Base-by-base conservation (phyloP, 192 early-diverging fungal genomes). In the Spinellus fusiger region DNA sequence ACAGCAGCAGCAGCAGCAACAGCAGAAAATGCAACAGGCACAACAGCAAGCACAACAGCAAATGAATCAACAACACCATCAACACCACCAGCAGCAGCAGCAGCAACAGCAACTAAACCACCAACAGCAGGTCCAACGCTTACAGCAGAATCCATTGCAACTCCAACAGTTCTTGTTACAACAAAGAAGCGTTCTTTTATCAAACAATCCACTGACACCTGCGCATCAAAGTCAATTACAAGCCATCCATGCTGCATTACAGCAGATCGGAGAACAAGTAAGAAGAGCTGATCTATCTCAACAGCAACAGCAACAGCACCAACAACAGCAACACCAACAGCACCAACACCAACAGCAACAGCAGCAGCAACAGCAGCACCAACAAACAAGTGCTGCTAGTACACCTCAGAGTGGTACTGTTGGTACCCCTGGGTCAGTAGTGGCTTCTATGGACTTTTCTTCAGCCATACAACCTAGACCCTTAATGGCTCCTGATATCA, bases 31-130 rank as follows among this genome's bases (percentile, higher is more conserved):
- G 29, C 56, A 59, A 44, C 23, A 12, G 9, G 37, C 34, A 32
- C 67, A 69, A 31, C 67, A 69, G 26, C 27, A 20, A 3, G 60
- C 62, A 52, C 61, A 61, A 12, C 64, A 57, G 35, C 55, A 58
- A n/a, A n/a, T n/a, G n/a, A n/a, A 49, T 4, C 2, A 3, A 20
- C 22, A 26, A 20, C 37, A 7, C 37, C 37, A 7, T 38, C 37
- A 38, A 15, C 37, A 38, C 8, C 7, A 7, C 37, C 37, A 7
- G 15, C 37, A 38, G 15, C 37, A 38, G 15, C 37, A 7, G 7
- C 8, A 9, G 37, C 37, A 7, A 38, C 37, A 38, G 37, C 15
- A 20, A 48, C n/a, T n/a, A n/a, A n/a, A n/a, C n/a, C n/a, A n/a
- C n/a, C n/a, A n/a, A 6, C 40, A 44, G 40, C 2, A 44, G 3